Conservation (phyloP, 164 flowering plant species). For the Umbilicus rupestris region DNA sequence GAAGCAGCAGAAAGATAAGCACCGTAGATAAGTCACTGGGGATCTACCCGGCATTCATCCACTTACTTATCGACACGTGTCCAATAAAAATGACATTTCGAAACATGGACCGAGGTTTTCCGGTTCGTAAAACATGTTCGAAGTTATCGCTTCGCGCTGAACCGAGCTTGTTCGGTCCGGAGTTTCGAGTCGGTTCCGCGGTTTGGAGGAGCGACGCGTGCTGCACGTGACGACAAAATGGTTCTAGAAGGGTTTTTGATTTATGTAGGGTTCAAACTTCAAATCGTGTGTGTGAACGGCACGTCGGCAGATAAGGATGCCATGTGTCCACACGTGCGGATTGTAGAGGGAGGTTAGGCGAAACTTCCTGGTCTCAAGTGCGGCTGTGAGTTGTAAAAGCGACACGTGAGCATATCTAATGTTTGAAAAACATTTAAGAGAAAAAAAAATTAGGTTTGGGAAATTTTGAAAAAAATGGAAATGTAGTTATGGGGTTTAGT, state of each 20-base stretch:
- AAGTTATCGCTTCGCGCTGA: not conserved
- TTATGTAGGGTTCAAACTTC: not conserved
- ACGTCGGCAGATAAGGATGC: slow-evolving; percentile 15
- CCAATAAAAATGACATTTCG: not conserved
- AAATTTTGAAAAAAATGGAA: not conserved
- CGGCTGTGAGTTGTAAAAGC: not conserved
- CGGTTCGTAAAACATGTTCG: too few species aligned
- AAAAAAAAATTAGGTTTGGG: not conserved
- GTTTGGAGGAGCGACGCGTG: not conserved
- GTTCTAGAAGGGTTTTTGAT: not conserved
- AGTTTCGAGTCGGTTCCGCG: not conserved
- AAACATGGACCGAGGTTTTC: not conserved
- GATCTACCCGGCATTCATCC: slow-evolving; percentile 14
- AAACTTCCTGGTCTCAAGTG: slow-evolving; percentile 6
- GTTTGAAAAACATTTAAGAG: not conserved
- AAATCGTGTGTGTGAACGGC: slow-evolving; percentile 14
- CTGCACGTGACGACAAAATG: not conserved
- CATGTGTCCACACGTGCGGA: slow-evolving; percentile 20
- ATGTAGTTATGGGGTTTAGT: not conserved
- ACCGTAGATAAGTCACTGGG: slow-evolving; percentile 21
- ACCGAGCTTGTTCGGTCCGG: not conserved
- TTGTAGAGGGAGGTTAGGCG: slow-evolving; percentile 13
- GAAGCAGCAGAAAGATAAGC: slow-evolving; percentile 16
- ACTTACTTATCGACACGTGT: slow-evolving; percentile 19
- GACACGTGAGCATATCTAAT: slow-evolving; percentile 16